Conservation (phyloP, 441 rosid genomes). For the Jatropha podagrica region DNA sequence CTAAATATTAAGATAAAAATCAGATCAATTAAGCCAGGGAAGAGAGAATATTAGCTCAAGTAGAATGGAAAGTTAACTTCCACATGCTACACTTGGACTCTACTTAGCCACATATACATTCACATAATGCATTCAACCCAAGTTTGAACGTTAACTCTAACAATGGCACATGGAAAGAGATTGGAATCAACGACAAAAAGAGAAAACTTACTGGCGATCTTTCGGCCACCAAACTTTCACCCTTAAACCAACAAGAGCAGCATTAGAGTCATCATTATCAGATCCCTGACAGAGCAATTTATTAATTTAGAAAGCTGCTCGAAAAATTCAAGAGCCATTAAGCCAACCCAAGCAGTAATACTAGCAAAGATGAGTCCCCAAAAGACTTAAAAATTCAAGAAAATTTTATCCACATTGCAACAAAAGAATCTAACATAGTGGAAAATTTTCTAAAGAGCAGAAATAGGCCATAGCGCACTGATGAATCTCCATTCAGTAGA, state of each 20-base stretch:
- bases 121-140: neutral
- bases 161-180: neutral
- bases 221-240: slow-evolving; percentile 97
- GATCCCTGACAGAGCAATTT: slow-evolving; percentile 52
- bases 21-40: neutral
- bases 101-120: neutral
- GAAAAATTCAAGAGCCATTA: neutral
- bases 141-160: neutral
- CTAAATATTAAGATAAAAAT: neutral
- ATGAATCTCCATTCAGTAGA: neutral
- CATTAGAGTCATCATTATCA: slow-evolving; percentile 37
- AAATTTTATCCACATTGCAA: neutral
- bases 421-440: neutral
- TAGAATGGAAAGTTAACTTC: neutral
- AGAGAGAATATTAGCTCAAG: neutral
- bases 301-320: slow-evolving; percentile 21
- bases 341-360: neutral
- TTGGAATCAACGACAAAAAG: slow-evolving; percentile 8
- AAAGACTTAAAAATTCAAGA: neutral
- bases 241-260: slow-evolving; percentile 64
- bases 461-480: neutral
- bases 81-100: neutral
- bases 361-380: neutral
- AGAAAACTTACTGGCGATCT: slow-evolving; percentile 59
- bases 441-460: neutral